Evolutionary conservation across 2,329 filamentous ascomycete species (phyloP).

Genomic region (Huntiella bhutanensis): DNA sequence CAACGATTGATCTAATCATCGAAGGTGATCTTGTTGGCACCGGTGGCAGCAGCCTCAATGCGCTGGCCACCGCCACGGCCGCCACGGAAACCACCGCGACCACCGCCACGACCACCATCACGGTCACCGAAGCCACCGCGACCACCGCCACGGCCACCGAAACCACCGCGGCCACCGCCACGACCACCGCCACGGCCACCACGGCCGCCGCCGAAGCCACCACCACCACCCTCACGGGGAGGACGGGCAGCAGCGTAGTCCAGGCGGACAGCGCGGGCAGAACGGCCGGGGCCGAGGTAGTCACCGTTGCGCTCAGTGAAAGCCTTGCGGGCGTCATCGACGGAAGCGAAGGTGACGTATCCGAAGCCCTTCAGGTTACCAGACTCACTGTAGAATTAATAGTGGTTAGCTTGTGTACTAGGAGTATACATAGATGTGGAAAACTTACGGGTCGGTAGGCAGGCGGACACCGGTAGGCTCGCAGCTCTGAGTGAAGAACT

Average conservation of each 20-base stretch:
- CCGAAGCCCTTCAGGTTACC: conserved; percentile 83
- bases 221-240: conserved; percentile 33
- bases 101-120: conserved; percentile 31
- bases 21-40: conserved; percentile 58
- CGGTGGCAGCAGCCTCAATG: conserved; percentile 32
- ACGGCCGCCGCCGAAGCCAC: conserved; percentile 33
- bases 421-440: not conserved
- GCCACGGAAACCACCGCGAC: conserved; percentile 29
- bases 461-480: conserved; percentile 65
- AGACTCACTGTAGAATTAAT: conserved; percentile 36
- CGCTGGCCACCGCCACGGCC: conserved; percentile 29
- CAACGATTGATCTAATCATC: conserved; percentile 17
- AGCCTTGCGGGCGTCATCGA: conserved; percentile 67
- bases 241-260: conserved; percentile 59
- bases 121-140: conserved; percentile 29
- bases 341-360: conserved; percentile 64
- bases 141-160: conserved; percentile 26
- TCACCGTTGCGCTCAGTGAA: conserved; percentile 52
- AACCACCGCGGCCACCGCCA: conserved; percentile 21
- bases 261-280: conserved; percentile 57
- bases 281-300: conserved; percentile 42
- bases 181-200: conserved; percentile 33
- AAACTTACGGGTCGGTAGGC: conserved; percentile 57
- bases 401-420: not conserved
- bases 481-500: conserved; percentile 54